Conservation (phyloP, 352 stramenopile species). For the Globisporangium cylindrosporum region DNA sequence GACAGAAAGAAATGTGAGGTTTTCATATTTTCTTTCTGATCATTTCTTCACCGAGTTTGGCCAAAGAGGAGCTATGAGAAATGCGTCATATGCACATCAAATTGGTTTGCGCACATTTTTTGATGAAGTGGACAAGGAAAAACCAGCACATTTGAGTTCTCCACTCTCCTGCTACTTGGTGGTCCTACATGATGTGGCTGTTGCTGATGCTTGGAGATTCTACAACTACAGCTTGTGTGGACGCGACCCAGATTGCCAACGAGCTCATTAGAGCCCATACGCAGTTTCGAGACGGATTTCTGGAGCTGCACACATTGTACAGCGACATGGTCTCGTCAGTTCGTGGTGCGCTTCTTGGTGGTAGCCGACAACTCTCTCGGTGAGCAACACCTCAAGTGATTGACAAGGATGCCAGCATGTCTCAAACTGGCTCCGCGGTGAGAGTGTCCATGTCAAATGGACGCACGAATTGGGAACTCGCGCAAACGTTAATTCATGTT, state of each 20-base stretch:
- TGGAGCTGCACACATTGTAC: neutral
- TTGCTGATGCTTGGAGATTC: neutral
- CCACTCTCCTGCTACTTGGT: neutral
- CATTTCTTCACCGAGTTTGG: neutral
- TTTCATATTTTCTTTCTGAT: neutral
- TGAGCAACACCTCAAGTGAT: neutral
- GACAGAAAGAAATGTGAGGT: neutral
- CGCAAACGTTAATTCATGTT: neutral
- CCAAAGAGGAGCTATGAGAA: neutral
- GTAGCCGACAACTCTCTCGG: neutral
- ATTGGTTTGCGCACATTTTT: neutral
- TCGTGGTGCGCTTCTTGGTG: neutral
- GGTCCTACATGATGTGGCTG: neutral
- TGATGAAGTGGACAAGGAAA: neutral
- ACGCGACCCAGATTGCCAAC: neutral
- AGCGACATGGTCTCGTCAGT: neutral
- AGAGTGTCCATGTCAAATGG: neutral
- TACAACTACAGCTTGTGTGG: neutral
- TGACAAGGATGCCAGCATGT: neutral
- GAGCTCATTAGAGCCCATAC: neutral
- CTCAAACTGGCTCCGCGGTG: neutral
- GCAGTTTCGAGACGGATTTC: neutral
- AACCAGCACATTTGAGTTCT: neutral
- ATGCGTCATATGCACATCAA: neutral
- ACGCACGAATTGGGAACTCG: neutral